A percentile compares a stretch with the other conserved stretches of the same genome.
phyloP scores from a whole-genome alignment of 441 rosid species.

The Jatropha podagrica region DNA sequence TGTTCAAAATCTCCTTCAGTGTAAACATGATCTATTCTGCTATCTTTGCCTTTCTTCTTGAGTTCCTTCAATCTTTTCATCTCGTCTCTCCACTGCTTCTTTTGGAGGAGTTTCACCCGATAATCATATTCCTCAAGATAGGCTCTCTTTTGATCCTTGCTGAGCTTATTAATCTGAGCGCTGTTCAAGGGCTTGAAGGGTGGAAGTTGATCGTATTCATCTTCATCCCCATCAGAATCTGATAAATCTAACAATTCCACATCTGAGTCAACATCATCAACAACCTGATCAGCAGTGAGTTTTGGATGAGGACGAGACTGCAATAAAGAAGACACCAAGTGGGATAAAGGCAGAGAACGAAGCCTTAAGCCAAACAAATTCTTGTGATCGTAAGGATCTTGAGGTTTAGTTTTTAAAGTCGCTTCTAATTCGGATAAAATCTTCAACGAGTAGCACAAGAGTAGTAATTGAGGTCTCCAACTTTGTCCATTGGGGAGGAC shows the following conservation, averaged over 20 bases:
- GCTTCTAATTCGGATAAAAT: conserved; percentile 44
- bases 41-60: conserved; percentile 42
- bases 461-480: conserved; percentile 65
- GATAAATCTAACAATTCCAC: conserved; percentile 39
- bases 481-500: conserved; percentile 49
- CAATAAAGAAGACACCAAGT: conserved; percentile 58
- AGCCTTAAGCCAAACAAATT: conserved; percentile 43
- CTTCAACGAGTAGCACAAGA: conserved; percentile 68
- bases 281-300: conserved; percentile 37
- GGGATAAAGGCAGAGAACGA: conserved; percentile 48
- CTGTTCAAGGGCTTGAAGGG: conserved; percentile 56
- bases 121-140: conserved; percentile 62
- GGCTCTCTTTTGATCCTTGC: conserved; percentile 51
- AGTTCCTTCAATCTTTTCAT: conserved; percentile 31
- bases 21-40: conserved; percentile 36
- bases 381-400: conserved; percentile 34
- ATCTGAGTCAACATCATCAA: conserved; percentile 46
- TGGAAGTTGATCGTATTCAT: conserved; percentile 58
- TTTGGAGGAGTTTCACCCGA: conserved; percentile 51
- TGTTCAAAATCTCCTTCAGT: conserved; percentile 57
- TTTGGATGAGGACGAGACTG: conserved; percentile 50
- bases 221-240: conserved; percentile 34
- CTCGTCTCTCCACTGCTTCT: conserved; percentile 58
- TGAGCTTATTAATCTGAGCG: conserved; percentile 47
- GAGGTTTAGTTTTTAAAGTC: conserved; percentile 38